Evolutionary conservation across 2,329 filamentous ascomycete genomes (phyloP), one percentile per base, ranked within the genome.

Genomic region (Nemania serpens): DNA sequence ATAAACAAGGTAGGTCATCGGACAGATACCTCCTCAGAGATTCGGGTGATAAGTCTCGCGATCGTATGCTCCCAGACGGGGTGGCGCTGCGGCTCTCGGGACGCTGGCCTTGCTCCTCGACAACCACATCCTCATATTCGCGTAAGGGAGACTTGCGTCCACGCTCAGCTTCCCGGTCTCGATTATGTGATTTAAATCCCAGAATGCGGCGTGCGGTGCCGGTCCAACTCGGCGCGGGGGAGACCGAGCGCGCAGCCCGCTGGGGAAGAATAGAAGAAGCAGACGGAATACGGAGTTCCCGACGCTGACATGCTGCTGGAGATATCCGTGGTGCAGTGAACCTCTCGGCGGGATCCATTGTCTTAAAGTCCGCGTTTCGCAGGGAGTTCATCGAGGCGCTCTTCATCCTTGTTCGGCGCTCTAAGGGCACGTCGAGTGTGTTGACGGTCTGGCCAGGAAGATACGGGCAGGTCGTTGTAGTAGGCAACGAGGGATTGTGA

Each of bases 361-460:
- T 95, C 72, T 86, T 89, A 69, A 84, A 84, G 66, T 88, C 82
- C 55, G 82, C 79, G 45, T 77, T 80, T 52, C 80, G 77, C 52
- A 88, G 77, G 6, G 87, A 89, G 68, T 79, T 87, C 67, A 86
- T 79, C 4, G 89, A 93, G 58, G 82, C 85, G 69, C 88, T 90
- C 63, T 89, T 84, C 61, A 81, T 77, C 61, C 86, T 81, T 64
- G 80, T 76, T 43, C 81, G 77, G 64, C 83, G 82, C 74, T 96
- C 89, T 36, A 86, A 79, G 13, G 94, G 94, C 11, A 98, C 86
- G 56, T 90, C 87, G 58, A 98, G 79, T 13, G 92, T 85, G 76
- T 98, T 97, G 73, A 97, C 86, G 2, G 84, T 84, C 75, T 97
- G 94, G 13, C 94, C 94, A 3, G 94, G 94, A 25, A 97, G 83